These are phyloP conservation scores for Verticillium tricorpus DNA, from an alignment of 2,329 filamentous ascomycete genomes.

Conservation along the genomic window DNA sequence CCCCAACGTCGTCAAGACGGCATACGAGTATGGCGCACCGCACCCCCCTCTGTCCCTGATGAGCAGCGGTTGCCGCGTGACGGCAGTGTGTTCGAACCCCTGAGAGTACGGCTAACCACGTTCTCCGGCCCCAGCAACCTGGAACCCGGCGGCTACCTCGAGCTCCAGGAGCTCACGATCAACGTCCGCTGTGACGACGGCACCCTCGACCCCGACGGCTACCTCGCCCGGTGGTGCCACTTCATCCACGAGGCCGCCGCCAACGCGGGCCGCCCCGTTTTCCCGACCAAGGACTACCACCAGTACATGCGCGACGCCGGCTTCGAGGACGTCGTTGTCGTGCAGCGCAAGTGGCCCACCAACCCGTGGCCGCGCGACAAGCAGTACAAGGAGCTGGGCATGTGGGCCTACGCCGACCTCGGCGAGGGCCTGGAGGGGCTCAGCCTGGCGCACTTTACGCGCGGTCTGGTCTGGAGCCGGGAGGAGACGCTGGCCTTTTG, in stretches of 20 bases:
- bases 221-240: conserved; percentile 13
- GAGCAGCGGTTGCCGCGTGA: no score
- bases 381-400: conserved; percentile 42
- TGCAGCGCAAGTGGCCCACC: conserved; percentile 38
- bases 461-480: conserved; percentile 18
- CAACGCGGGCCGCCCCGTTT: neutral
- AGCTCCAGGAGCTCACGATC: conserved; percentile 36
- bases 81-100: neutral
- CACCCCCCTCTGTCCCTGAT: no score
- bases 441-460: conserved; percentile 20
- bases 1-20: conserved; percentile 16
- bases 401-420: conserved; percentile 20
- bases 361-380: conserved; percentile 42
- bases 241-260: neutral
- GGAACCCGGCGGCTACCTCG: conserved; percentile 37
- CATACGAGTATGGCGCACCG: conserved; percentile 16
- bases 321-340: conserved; percentile 43
- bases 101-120: neutral
- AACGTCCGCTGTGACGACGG: conserved; percentile 35
- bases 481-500: conserved; percentile 19
- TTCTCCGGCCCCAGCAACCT: conserved; percentile 15
- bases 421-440: conserved; percentile 22
- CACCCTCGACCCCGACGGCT: conserved; percentile 24
- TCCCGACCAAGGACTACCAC: neutral
- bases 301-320: conserved; percentile 21